Percentiles rank a stretch among this genome's conserved stretches.
phyloP scores from a whole-genome alignment of 1,139 yeast species.

The Yamadazyma siamensis region DNA sequence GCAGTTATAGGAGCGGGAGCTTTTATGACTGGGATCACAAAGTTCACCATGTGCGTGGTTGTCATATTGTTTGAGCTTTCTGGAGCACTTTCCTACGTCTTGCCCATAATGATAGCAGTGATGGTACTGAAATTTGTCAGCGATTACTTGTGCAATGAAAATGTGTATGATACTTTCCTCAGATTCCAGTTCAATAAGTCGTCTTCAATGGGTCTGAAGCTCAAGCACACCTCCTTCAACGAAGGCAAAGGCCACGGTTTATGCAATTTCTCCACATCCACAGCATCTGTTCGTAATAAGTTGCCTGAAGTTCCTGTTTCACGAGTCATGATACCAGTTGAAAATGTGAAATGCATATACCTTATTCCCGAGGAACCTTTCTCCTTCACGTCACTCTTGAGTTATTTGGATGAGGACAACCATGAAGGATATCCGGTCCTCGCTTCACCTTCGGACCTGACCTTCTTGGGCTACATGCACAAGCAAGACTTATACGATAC shows the following conservation, averaged over 20 bases:
- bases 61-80: slow-evolving; percentile 56
- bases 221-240: slow-evolving; percentile 14
- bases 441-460: slow-evolving; percentile 22
- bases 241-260: slow-evolving; percentile 43
- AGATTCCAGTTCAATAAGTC: slow-evolving; percentile 26
- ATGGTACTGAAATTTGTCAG: slow-evolving; percentile 49
- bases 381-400: slow-evolving; percentile 18
- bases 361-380: slow-evolving; percentile 28
- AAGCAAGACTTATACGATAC: slow-evolving; percentile 23
- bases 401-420: slow-evolving; percentile 25
- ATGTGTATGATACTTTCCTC: slow-evolving; percentile 49
- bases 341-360: slow-evolving; percentile 24
- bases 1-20: slow-evolving; percentile 64
- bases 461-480: slow-evolving; percentile 34
- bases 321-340: slow-evolving; percentile 32
- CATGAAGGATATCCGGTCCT: slow-evolving; percentile 47
- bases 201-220: slow-evolving; percentile 1
- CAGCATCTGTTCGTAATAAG: slow-evolving; percentile 25
- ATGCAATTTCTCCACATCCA: slow-evolving; percentile 31
- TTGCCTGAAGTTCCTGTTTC: slow-evolving; percentile 34
- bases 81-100: slow-evolving; percentile 57
- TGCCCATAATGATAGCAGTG: slow-evolving; percentile 59
- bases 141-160: slow-evolving; percentile 44
- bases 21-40: slow-evolving; percentile 55
- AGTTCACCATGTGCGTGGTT: slow-evolving; percentile 54